Base-by-base conservation (phyloP, 2,329 filamentous ascomycete species). In the Byssochlamys sp. region DNA sequence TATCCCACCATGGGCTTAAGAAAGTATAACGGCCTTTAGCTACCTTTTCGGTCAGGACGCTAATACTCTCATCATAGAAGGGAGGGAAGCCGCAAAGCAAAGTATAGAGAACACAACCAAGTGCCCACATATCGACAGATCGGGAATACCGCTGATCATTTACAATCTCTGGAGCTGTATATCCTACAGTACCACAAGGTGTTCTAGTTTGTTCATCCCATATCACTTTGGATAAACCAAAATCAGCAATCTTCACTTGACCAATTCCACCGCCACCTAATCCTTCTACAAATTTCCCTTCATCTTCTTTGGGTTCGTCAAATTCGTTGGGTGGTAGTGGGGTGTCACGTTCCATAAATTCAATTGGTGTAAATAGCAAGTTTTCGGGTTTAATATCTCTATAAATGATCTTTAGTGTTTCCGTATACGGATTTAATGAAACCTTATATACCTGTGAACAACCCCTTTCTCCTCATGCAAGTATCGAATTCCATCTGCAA, bases 371-470 rank as follows among this genome's bases (percentile, higher is more conserved):
- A 75, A 96, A 99, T 2, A 99, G 79, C 56, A 99, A 85, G 69
- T 99, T 99, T 75, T 99, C 94, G 0, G 94, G 94, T 75, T 99
- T 99, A 76, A 99, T 99, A 71, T 96, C 91, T 74, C 91, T 96
- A 68, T 54, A 51, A 68, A 71, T 66, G n/a, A 11, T 19, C 53
- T 52, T n/a, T 14, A 71, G 65, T 66, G 72, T 63, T 53, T 35
- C 52, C 26, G 54, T 58, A 48, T 55, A 35, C 51, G 54, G 51
- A 35, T 54, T 56, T 19, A 57, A 35, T 33, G 55, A 57, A 9
- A 29, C 51, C 25, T 60, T 52, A 1, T 51, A 45, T 9, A 97
- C 94, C 94, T 89, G 79, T 99, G 94, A 62, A 99, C 94, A 58
- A 99, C 91, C 57, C 94, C 94, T 63, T 87, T 90, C 66, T 92